Evolutionary conservation across 352 stramenopile species (phyloP).

Genomic region (Halophytophthora polymorphica): DNA sequence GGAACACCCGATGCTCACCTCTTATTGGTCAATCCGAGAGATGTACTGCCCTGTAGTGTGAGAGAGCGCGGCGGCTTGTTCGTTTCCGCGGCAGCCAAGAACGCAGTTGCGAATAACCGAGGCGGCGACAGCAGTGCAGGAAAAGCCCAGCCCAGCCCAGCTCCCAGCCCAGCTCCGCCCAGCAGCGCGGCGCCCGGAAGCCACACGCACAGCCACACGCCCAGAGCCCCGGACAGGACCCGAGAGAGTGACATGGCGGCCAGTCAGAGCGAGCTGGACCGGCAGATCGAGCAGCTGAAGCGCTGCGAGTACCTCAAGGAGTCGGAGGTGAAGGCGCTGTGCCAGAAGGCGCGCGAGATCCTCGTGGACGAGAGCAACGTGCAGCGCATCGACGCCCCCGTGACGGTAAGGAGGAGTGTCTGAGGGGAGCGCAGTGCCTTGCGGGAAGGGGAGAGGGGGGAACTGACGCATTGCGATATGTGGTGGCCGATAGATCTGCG

Average conservation of each 20-base stretch:
- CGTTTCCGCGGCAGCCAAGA: neutral
- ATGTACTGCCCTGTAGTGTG: constrained; percentile 8
- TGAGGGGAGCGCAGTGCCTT: neutral
- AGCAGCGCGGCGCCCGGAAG: too few species aligned
- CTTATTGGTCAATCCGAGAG: too few species aligned
- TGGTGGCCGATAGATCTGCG: constrained; percentile 96
- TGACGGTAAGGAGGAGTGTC: constrained; percentile 88
- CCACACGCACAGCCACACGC: neutral
- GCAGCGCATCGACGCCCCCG: constrained; percentile 97
- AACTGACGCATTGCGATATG: constrained; percentile 6
- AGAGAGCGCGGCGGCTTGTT: too few species aligned
- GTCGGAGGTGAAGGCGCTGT: constrained; percentile 97
- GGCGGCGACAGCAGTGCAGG: neutral
- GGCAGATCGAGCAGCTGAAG: constrained; percentile 89
- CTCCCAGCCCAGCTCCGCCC: too few species aligned
- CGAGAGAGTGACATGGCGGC: constrained; percentile 45
- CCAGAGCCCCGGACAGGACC: too few species aligned
- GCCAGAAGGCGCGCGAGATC: constrained; percentile 97
- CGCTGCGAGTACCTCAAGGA: constrained; percentile 99
- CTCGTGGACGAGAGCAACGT: constrained; percentile 99
- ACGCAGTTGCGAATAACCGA: constrained; percentile 28
- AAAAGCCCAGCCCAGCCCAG: too few species aligned
- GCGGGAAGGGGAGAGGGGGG: constrained; percentile 8
- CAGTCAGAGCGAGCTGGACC: constrained; percentile 84
- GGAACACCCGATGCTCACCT: too few species aligned